Evolutionary conservation across 345 rosid species (phyloP).

Genomic region (Cardamine chenopodiifolia): DNA sequence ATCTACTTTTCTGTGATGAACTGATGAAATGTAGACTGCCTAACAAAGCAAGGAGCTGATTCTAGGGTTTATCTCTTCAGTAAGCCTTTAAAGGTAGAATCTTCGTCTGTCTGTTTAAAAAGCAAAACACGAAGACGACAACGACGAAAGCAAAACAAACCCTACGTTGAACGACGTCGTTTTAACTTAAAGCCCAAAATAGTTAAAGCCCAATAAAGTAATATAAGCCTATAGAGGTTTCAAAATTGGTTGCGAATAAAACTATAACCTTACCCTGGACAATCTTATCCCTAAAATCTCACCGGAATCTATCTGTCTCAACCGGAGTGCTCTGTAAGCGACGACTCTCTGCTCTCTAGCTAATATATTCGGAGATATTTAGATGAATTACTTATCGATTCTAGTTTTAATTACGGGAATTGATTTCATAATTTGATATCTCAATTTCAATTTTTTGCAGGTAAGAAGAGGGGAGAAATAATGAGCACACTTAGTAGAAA

Average conservation of each 20-base stretch:
- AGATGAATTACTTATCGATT: not conserved
- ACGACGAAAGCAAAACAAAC: conserved; percentile 1
- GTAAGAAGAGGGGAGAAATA: not conserved
- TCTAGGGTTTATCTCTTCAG: conserved; percentile 17
- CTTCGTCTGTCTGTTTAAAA: not conserved
- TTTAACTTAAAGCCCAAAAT: not conserved
- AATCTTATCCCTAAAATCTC: conserved; percentile 48
- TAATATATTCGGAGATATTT: not conserved
- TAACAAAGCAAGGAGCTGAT: not conserved
- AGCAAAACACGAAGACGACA: conserved; percentile 15
- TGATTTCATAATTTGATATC: not conserved
- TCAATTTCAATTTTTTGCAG: conserved; percentile 23
- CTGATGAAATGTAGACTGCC: conserved; percentile 4
- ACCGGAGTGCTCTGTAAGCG: conserved; percentile 23
- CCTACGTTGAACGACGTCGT: not conserved
- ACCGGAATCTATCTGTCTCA: conserved; percentile 28
- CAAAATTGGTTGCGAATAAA: conserved; percentile 14
- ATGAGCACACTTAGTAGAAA: conserved; percentile 21
- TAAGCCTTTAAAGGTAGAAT: not conserved
- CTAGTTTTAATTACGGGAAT: not conserved
- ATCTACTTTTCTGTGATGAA: not conserved
- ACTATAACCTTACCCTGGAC: conserved; percentile 42
- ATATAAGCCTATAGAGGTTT: not conserved
- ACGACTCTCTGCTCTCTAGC: conserved; percentile 3
- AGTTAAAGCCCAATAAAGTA: not conserved